phyloP scores from a whole-genome alignment of 1,139 yeast genomes.

The Wickerhamiella pararugosa region DNA sequence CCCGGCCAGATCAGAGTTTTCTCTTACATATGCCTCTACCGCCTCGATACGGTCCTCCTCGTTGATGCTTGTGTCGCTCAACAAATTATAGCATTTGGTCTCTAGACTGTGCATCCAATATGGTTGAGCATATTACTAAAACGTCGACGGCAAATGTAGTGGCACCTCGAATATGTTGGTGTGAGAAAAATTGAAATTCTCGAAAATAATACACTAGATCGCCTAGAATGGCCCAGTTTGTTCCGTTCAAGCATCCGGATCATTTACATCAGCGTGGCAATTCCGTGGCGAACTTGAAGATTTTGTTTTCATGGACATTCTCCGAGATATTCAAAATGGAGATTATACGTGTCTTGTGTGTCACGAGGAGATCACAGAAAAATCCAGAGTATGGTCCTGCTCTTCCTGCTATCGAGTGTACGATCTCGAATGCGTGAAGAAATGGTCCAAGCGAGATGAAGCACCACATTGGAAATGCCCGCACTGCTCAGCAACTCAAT shows the following conservation, averaged over 20 bases:
- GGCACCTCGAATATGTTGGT: no score
- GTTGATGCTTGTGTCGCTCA: slow-evolving; percentile 20
- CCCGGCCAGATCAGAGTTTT: slow-evolving; percentile 11
- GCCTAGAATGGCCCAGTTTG: no score
- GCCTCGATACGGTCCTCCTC: slow-evolving; percentile 29
- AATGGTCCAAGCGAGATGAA: slow-evolving; percentile 10
- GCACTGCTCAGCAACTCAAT: slow-evolving; percentile 10
- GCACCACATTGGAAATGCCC: slow-evolving; percentile 14
- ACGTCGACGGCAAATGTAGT: no score
- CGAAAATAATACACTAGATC: no score
- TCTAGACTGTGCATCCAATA: slow-evolving; percentile 14
- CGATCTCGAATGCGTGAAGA: slow-evolving; percentile 13
- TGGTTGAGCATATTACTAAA: no score
- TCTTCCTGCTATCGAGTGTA: slow-evolving; percentile 13
- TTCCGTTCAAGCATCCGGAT: no score
- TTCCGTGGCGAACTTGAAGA: not conserved
- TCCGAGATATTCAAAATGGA: slow-evolving; percentile 9
- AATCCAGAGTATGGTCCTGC: slow-evolving; percentile 14
- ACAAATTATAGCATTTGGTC: slow-evolving; percentile 20
- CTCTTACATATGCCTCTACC: slow-evolving; percentile 24
- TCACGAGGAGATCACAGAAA: slow-evolving; percentile 8
- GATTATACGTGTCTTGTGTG: slow-evolving; percentile 14
- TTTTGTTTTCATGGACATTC: slow-evolving; percentile 5
- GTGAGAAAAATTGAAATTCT: no score
- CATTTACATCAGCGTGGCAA: no score